These are phyloP conservation scores for Priceomyces medius DNA, from an alignment of 805 yeast genomes.

Conservation along the genomic window DNA sequence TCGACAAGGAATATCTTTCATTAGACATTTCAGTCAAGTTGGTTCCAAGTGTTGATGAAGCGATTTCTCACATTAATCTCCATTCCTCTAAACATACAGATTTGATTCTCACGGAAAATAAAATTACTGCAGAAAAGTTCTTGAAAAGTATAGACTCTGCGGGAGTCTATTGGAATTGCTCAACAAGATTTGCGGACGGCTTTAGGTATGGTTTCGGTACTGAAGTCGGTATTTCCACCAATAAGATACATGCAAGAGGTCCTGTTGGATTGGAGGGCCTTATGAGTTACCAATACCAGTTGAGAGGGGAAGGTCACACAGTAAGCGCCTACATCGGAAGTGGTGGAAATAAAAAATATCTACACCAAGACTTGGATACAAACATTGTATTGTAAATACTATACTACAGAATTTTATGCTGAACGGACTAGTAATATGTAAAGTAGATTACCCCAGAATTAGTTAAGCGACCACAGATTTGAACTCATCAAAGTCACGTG, in stretches of 20 bases:
- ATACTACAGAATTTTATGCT: not conserved
- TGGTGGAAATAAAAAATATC: constrained; percentile 79
- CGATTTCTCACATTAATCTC: constrained; percentile 80
- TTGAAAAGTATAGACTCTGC: constrained; percentile 88
- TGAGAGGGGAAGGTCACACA: constrained; percentile 89
- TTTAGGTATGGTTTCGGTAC: constrained; percentile 98
- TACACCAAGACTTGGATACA: constrained; percentile 62
- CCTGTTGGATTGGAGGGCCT: constrained; percentile 98
- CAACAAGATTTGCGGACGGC: constrained; percentile 97
- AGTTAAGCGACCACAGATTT: constrained; percentile 15
- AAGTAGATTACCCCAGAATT: not conserved
- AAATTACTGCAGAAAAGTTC: constrained; percentile 70
- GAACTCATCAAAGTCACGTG: constrained; percentile 23
- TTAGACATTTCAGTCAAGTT: constrained; percentile 75
- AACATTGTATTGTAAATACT: constrained; percentile 7
- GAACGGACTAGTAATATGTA: too few species aligned
- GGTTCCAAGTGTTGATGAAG: constrained; percentile 59
- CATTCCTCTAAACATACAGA: constrained; percentile 98
- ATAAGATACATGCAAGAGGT: constrained; percentile 96
- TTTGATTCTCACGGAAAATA: constrained; percentile 77
- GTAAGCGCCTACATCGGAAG: constrained; percentile 92
- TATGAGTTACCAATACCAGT: constrained; percentile 91
- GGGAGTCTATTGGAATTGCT: constrained; percentile 97
- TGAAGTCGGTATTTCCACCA: constrained; percentile 96
- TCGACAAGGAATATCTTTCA: constrained; percentile 79